These are phyloP conservation scores for Hypoxylon rubiginosum DNA, from an alignment of 2,329 filamentous ascomycete genomes.

Conservation along the genomic window DNA sequence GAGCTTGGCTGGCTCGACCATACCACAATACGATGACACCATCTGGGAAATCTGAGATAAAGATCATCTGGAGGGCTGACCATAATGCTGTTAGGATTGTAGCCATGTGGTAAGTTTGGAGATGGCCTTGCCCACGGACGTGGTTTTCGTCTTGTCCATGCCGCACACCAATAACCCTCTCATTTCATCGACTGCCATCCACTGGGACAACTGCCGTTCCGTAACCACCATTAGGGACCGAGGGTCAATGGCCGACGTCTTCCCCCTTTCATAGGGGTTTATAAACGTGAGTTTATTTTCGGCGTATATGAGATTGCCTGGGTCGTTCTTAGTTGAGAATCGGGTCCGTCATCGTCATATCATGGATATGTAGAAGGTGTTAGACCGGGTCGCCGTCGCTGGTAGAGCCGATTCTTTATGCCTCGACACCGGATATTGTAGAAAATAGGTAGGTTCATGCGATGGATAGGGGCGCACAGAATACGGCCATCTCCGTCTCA, in stretches of 20 bases:
- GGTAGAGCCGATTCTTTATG: slow-evolving; percentile 1
- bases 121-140: slow-evolving; percentile 10
- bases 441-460: background rate
- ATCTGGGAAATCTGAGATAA: background rate
- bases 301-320: slow-evolving; percentile 9
- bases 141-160: slow-evolving; percentile 6
- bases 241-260: slow-evolving; percentile 6
- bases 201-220: slow-evolving; percentile 33
- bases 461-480: background rate
- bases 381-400: slow-evolving; percentile 7
- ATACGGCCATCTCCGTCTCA: background rate
- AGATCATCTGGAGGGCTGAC: background rate
- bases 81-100: background rate
- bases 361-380: slow-evolving; percentile 3
- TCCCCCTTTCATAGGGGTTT: slow-evolving; percentile 2
- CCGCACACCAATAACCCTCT: slow-evolving; percentile 9
- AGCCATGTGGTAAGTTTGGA: slow-evolving; percentile 3
- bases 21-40: background rate
- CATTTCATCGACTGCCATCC: slow-evolving; percentile 21
- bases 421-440: background rate
- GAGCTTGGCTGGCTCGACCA: slow-evolving; percentile 14
- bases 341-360: slow-evolving; percentile 6
- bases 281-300: slow-evolving; percentile 1
- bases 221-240: slow-evolving; percentile 4
- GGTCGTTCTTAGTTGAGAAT: background rate